Conservation (phyloP, 1,284 basidiomycete genomes). For the Tremellales sp. region DNA sequence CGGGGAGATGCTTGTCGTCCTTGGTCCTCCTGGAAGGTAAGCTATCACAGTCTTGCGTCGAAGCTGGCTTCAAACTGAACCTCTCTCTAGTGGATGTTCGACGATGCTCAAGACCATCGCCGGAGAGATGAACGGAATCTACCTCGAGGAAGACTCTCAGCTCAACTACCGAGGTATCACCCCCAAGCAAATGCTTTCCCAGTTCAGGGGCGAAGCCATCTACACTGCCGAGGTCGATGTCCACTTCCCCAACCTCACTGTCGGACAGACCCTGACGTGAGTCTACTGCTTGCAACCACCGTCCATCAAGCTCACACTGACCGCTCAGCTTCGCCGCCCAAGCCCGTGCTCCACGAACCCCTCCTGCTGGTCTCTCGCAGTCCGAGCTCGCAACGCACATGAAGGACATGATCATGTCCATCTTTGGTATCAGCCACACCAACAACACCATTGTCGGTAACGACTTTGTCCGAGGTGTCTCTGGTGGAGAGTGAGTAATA, state of each 20-base stretch:
- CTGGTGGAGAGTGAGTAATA: slow-evolving; percentile 50
- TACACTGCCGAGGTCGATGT: slow-evolving; percentile 53
- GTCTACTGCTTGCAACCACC: slow-evolving; percentile 17
- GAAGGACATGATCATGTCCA: slow-evolving; percentile 51
- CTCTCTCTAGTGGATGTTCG: slow-evolving; percentile 58
- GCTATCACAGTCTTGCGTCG: slow-evolving; percentile 3
- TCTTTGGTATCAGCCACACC: slow-evolving; percentile 55
- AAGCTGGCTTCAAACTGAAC: slow-evolving; percentile 2
- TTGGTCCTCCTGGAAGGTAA: slow-evolving; percentile 59
- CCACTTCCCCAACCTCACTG: slow-evolving; percentile 55
- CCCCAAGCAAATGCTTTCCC: slow-evolving; percentile 43
- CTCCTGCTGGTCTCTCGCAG: slow-evolving; percentile 47
- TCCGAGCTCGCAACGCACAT: slow-evolving; percentile 48
- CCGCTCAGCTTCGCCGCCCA: slow-evolving; percentile 28
- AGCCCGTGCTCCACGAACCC: slow-evolving; percentile 44
- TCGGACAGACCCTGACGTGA: slow-evolving; percentile 49
- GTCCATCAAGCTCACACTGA: background rate
- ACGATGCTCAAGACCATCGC: slow-evolving; percentile 56
- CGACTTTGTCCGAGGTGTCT: slow-evolving; percentile 52
- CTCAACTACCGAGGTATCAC: slow-evolving; percentile 49
- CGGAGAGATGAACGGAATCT: slow-evolving; percentile 54
- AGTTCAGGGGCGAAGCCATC: slow-evolving; percentile 50
- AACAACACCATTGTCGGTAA: slow-evolving; percentile 52
- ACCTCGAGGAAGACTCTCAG: slow-evolving; percentile 44
- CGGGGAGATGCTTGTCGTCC: slow-evolving; percentile 57